Base-by-base conservation (phyloP, 257 asterid species). In the Nicotiana noctiflora region DNA sequence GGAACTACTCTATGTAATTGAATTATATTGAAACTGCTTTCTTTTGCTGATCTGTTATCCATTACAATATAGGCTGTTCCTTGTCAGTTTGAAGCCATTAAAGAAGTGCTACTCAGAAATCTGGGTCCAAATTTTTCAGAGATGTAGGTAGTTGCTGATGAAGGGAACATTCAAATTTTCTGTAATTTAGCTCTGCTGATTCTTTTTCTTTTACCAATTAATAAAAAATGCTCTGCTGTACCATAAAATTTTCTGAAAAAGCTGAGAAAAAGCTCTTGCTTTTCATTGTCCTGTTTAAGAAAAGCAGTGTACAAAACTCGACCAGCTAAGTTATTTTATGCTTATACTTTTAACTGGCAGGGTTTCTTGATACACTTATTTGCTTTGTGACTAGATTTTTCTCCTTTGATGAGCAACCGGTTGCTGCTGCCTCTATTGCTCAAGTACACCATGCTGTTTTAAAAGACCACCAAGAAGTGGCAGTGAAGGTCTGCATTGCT, bases 391-490 rank as follows among this genome's bases (percentile, higher is more conserved):
- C 82, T 90, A 94, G 98, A 87, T 95, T 95, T 84, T 84, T 89
- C 55, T 89, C 92, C 21, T 93, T 95, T 79, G 96, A 93, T 82
- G 97, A 93, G 87, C 86, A 82, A 83, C 98, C 99, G 4, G 86
- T 93, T 87, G 99, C 99, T 85, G 99, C 99, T 84, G 99, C 99
- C 81, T 95, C 99, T 34, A 93, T 95, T 87, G 98, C 98, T 83
- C 99, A 95, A 89, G 99, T 95, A 76, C 99, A 95, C 87, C 97
- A 72, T 82, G 99, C 98, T 81, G 79, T 91, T 29, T 83, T 91
- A 88, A 90, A 90, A 85, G 89, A 90, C 81, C 80, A 81, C 49
- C 91, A 86, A 85, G 97, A 93, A 83, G 99, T 91, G 65, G 99
- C 98, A 55, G 98, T 95, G 80, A 95, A 95, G 99, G 98, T 94